Evolutionary conservation across 805 yeast genomes (phyloP), one percentile per base, ranked within the genome.

Genomic region (Kodamaea kakaduensis): DNA sequence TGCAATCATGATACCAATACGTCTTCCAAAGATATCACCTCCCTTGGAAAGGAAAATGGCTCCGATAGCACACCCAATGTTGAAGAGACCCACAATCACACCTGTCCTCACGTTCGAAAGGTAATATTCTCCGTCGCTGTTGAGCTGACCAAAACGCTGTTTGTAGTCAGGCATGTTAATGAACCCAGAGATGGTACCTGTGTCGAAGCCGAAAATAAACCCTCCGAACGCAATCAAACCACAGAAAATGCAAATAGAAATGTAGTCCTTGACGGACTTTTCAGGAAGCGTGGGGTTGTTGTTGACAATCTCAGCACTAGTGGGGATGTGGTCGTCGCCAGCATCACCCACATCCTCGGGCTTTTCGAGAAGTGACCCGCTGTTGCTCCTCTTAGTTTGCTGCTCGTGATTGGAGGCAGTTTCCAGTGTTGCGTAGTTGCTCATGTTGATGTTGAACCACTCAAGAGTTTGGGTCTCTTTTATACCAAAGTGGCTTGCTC

Each of bases 251-350:
- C 29, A 26, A 5, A 26, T 19, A 5, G 29, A 26, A 4, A 26
- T 15, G 38, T 64, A 59, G 23, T 63, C 71, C 37, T 55, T 58
- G 34, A 48, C 38, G 9, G 56, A 41, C 42, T 60, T 65, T 37
- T 56, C 50, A 7, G 67, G 66, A 37, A 61, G 34, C 3, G 47
- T 27, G 4, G 46, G 47, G 24, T 40, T 29, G 23, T 47, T 29
- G 7, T 40, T 42, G 10, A 40, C 48, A 12, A 37, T 34, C 9
- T 42, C 37, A 15, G 29, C 29, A 12, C 29, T 26, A 19, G 19
- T 26, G 9, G 29, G 29, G 12, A 26, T 16, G 5, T 15, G 9
- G 29, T 26, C 29, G n/a, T n/a, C n/a, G n/a, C n/a, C n/a, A n/a
- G n/a, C n/a, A n/a, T n/a, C n/a, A n/a, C n/a, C n/a, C n/a, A n/a